These are phyloP conservation scores for Decorospora gaudefroyi DNA, from an alignment of 2,329 filamentous ascomycete genomes.

Conservation along the genomic window DNA sequence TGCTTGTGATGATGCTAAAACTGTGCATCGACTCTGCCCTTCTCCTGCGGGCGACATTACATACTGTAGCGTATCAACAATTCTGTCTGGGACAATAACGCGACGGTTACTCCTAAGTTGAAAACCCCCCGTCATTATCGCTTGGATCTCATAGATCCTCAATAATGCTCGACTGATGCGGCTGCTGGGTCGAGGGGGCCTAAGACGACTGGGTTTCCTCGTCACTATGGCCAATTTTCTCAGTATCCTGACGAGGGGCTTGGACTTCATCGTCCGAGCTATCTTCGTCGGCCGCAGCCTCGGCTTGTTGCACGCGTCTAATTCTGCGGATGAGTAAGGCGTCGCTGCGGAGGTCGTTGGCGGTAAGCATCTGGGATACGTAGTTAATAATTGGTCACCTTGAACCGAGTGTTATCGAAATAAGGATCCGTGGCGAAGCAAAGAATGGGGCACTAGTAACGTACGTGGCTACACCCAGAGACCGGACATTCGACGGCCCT, in stretches of 20 bases:
- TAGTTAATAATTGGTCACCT: slow-evolving; percentile 6
- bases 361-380: slow-evolving; percentile 36
- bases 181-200: slow-evolving; percentile 16
- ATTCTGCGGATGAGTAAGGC: slow-evolving; percentile 46
- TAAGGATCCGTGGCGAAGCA: background rate
- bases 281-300: slow-evolving; percentile 30
- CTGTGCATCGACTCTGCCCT: no score
- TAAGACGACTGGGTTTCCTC: slow-evolving; percentile 2
- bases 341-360: slow-evolving; percentile 37
- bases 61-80: no score
- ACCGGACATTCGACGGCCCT: slow-evolving; percentile 63
- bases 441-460: slow-evolving; percentile 5
- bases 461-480: slow-evolving; percentile 62
- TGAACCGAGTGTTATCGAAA: background rate
- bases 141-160: slow-evolving; percentile 29
- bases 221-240: slow-evolving; percentile 4
- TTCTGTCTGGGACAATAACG: no score
- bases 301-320: slow-evolving; percentile 41
- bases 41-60: no score
- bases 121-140: slow-evolving; percentile 14
- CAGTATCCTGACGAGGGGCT: slow-evolving; percentile 4
- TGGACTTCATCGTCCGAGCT: slow-evolving; percentile 34
- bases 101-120: no score
- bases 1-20: no score
- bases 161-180: slow-evolving; percentile 23